Evolutionary conservation across 2,329 filamentous ascomycete species (phyloP).

Genomic region (Penicillium sclerotiorum): DNA sequence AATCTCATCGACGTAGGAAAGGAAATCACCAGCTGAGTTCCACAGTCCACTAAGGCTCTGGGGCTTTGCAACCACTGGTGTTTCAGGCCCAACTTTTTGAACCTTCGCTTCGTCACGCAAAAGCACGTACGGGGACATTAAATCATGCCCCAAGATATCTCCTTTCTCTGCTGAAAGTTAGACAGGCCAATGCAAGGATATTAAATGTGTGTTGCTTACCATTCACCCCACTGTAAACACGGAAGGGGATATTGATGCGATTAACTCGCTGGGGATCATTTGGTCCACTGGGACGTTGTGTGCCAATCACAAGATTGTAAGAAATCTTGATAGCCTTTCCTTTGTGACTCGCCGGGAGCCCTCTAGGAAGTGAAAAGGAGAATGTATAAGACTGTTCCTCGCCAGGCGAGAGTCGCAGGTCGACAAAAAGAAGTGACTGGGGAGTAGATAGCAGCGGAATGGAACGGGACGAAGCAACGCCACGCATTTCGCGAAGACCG

Average conservation of each 20-base stretch:
- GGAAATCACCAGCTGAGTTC: constrained; percentile 64
- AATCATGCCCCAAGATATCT: constrained; percentile 86
- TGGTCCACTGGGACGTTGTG: constrained; percentile 77
- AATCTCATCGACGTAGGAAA: constrained; percentile 76
- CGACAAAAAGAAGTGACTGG: constrained; percentile 94
- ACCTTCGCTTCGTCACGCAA: constrained; percentile 79
- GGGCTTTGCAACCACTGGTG: constrained; percentile 41
- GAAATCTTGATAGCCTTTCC: constrained; percentile 92
- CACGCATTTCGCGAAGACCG: constrained; percentile 93
- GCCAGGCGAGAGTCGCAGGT: constrained; percentile 81
- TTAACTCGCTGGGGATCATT: constrained; percentile 79
- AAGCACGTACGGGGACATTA: constrained; percentile 92
- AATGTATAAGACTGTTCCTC: constrained; percentile 89
- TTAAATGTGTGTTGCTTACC: constrained; percentile 43
- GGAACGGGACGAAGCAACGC: constrained; percentile 79
- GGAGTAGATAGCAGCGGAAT: constrained; percentile 92
- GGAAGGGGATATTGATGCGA: constrained; percentile 89
- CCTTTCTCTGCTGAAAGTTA: constrained; percentile 60
- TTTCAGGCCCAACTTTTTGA: constrained; percentile 50
- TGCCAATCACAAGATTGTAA: constrained; percentile 89
- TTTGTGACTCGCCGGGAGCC: constrained; percentile 86
- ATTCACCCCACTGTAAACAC: constrained; percentile 91
- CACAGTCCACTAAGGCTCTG: constrained; percentile 45
- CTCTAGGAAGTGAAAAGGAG: constrained; percentile 79
- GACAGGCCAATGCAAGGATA: constrained; percentile 1